These are phyloP conservation scores for Phenoliferia sp. DNA, from an alignment of 1,284 basidiomycete genomes.

Conservation along the genomic window DNA sequence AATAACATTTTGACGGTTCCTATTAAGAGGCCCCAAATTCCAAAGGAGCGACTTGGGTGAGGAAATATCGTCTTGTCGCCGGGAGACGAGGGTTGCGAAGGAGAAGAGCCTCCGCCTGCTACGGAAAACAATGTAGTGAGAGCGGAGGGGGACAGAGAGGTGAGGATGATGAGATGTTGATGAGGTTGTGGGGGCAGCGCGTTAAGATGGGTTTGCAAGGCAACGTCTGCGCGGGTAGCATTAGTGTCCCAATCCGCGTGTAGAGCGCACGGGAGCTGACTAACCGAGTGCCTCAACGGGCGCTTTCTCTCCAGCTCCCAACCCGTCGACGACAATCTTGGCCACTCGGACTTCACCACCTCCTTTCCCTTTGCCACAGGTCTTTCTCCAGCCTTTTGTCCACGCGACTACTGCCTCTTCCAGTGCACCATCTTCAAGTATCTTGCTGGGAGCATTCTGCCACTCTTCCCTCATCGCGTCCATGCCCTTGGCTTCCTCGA, in stretches of 20 bases:
- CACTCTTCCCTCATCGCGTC: background rate
- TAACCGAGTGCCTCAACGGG: background rate
- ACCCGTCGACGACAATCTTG: background rate
- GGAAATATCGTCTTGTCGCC: background rate
- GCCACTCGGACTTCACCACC: background rate
- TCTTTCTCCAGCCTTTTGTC: background rate
- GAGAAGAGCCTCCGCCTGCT: background rate
- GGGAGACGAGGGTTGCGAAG: background rate
- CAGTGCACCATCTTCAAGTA: background rate
- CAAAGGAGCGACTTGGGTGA: background rate
- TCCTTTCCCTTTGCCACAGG: background rate
- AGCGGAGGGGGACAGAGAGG: background rate
- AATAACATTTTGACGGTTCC: background rate
- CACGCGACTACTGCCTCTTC: background rate
- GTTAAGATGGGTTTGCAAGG: background rate
- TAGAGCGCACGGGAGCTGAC: background rate
- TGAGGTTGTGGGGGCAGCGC: background rate
- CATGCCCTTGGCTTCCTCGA: background rate
- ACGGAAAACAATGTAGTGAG: background rate
- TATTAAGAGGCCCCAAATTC: background rate
- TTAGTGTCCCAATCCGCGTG: background rate
- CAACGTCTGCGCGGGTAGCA: background rate
- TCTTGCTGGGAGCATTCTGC: background rate
- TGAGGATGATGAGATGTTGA: background rate
- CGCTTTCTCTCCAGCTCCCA: background rate